Base-by-base conservation (phyloP, 805 yeast species). In the Candida succiphila region DNA sequence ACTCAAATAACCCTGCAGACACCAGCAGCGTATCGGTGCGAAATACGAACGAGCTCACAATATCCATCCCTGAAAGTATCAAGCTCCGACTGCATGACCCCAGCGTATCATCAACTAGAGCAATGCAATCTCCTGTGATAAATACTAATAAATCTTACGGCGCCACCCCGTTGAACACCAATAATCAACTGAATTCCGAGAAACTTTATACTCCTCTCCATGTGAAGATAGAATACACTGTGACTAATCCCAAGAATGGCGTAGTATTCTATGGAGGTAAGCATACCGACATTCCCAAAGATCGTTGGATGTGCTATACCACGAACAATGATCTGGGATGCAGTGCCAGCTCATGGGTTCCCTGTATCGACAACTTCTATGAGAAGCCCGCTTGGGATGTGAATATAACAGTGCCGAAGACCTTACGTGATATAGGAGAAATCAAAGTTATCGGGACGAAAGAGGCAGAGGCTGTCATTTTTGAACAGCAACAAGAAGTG, bases 301-400 rank as follows among this genome's bases (percentile, higher is more conserved):
- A 61, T 24, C 57, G 60, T 30, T 86, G 95, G 94, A 92, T 80
- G 48, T 94, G 85, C 2, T 87, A 82, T 54, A 89, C 97, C 0
- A 65, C 74, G 2, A 88, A 89, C 48, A 67, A 84, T 4, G 87
- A 85, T 20, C 57, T 78, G 29, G 85, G 86, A 14, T 67, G 81
- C 4, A 74, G 92, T 13, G 83, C 97, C 0, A 84, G 95, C 2
- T 80, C 87, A n/a, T 92, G 99, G 99, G 82, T 92, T 31, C 99
- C 99, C 0, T 92, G 98, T 51, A 69, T 92, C 5, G 96, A 92
- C 42, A 83, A 80, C 29, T 54, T 87, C 22, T 80, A 88, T 72
- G 96, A 87, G 45, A 72, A 85, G 40, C 80, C 83, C 28, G 81
- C 96, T 1, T 92, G 97, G 97, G 87, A 87, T 41, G 52, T 92